These are phyloP conservation scores for Talaromyces stipitatus DNA, from an alignment of 495 filamentous ascomycete species.

Conservation along the genomic window DNA sequence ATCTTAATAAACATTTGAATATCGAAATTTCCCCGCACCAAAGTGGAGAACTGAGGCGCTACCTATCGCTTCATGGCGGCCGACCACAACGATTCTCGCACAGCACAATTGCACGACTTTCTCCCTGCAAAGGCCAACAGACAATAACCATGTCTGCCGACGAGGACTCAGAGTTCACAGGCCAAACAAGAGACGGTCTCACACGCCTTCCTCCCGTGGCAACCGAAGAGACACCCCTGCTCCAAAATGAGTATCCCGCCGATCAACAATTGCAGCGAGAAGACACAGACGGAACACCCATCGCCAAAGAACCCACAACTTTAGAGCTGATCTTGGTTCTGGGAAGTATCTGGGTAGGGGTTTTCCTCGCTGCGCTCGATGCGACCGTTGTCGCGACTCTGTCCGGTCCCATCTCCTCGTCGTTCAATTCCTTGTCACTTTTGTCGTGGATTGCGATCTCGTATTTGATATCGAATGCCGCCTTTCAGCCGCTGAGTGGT, in stretches of 20 bases:
- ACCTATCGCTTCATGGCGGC: background rate
- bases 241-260: slow-evolving; percentile 17
- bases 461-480: slow-evolving; percentile 87
- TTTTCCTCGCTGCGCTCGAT: slow-evolving; percentile 77
- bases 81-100: background rate
- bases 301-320: slow-evolving; percentile 31
- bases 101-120: too few relatives aligned
- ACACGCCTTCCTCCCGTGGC: slow-evolving; percentile 8
- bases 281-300: slow-evolving; percentile 11
- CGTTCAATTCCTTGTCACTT: slow-evolving; percentile 75
- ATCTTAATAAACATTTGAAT: too few relatives aligned
- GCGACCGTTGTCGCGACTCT: slow-evolving; percentile 81
- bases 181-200: slow-evolving; percentile 1
- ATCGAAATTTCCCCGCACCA: background rate
- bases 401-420: slow-evolving; percentile 74
- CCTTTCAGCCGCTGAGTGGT: slow-evolving; percentile 77
- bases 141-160: slow-evolving; percentile 14
- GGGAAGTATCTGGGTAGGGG: slow-evolving; percentile 60
- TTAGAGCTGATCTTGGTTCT: slow-evolving; percentile 36
- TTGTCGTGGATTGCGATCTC: slow-evolving; percentile 87
- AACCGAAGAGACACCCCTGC: slow-evolving; percentile 36
- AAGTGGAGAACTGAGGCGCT: background rate
- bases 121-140: background rate
- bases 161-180: slow-evolving; percentile 9
- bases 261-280: background rate